phyloP scores from a whole-genome alignment of 1,284 basidiomycete genomes.

The Cystobasidium sp. region DNA sequence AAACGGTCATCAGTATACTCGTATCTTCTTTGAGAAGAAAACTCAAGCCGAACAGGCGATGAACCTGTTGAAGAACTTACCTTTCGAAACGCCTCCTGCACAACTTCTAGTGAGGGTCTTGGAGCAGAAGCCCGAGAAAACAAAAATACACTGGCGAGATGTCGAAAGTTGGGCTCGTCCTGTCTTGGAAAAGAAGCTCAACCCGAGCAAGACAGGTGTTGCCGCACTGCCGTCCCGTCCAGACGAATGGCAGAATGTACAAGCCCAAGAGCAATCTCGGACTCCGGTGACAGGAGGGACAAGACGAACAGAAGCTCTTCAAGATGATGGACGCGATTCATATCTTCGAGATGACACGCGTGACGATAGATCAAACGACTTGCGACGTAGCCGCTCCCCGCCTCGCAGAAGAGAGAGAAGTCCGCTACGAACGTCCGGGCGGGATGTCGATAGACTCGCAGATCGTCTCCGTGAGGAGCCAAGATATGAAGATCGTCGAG shows the following conservation, averaged over 20 bases:
- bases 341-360: no score
- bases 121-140: not conserved
- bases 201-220: no score
- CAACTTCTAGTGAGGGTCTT: conserved; percentile 1
- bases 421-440: not conserved
- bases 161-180: conserved; percentile 1
- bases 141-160: conserved; percentile 8
- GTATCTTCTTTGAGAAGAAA: conserved; percentile 5
- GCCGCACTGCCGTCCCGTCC: no score
- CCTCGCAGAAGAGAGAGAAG: not conserved
- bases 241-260: no score
- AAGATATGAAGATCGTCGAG: not conserved
- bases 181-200: not conserved
- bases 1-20: conserved; percentile 14
- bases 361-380: no score
- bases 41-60: conserved; percentile 9
- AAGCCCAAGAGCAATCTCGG: no score
- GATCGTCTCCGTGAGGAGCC: not conserved
- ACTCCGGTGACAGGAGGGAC: no score
- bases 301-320: no score
- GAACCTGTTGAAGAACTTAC: not conserved
- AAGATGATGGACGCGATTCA: no score
- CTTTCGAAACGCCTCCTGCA: conserved; percentile 4
- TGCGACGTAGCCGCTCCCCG: not conserved
- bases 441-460: conserved; percentile 1